Base-by-base conservation (phyloP, 352 stramenopile species). In the Thalassiosira mediterranea region DNA sequence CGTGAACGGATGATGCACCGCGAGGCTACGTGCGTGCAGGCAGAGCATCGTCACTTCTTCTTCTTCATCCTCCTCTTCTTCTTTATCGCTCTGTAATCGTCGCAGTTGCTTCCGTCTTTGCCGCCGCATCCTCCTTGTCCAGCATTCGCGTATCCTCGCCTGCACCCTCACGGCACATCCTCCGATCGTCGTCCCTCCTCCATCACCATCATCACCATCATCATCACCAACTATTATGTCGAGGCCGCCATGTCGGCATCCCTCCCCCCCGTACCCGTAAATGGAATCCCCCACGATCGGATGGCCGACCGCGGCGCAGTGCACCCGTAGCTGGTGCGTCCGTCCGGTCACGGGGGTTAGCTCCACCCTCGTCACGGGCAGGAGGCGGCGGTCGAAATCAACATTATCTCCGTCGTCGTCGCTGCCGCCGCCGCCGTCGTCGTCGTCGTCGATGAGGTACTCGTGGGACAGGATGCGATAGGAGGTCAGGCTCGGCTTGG, bases 251-350 rank as follows among this genome's bases (percentile, higher is more conserved):
- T 51, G 11, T 1, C 32, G 19, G 19, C 47, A 37, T 29, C 67
- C 82, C 57, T 88, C 85, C 8, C 79, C 84, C 38, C 77, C 61
- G n/a, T 80, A 56, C 25, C 81, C 78, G 64, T 98, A 98, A 10
- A 96, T 80, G 23, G 88, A 92, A 84, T 98, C 95, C 11, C 94
- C 95, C 0, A 98, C 76, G 40, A 98, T 97, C 5, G 95, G 92
- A 72, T 97, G 91, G 3, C 94, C 95, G 4, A 97, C 28, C 28
- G 94, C 81, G 37, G 94, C 84, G 88, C 96, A 96, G 81, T 98
- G 95, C 13, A 98, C 93, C 66, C 95, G 88, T 26, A 98, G 83
- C 86, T 98, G 95, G 84, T 98, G 95, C 2, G 94, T 97, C 64
- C 96, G 31, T 19, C 79, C 83, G 4, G 86, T 89, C 11, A 82